Percentiles rank a stretch among this genome's conserved stretches.
Conservation (phyloP, 148 eudicot species). For the Linanthus parryae region DNA sequence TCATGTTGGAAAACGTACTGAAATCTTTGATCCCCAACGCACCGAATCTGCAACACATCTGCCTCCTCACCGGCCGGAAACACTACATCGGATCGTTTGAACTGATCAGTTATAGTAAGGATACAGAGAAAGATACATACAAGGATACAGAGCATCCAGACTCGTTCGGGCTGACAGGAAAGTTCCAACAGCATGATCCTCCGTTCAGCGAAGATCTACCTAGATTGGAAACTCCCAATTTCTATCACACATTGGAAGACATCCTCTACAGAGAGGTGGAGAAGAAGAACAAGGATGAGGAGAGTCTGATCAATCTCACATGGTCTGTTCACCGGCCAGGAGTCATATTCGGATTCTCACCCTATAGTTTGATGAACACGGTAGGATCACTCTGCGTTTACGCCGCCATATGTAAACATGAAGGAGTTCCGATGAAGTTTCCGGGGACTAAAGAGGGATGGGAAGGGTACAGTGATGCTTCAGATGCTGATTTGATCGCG, state of each 20-base stretch:
- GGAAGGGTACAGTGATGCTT: conserved; percentile 71
- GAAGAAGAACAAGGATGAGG: too few species aligned
- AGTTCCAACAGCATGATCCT: too few species aligned
- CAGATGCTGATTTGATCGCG: conserved; percentile 81
- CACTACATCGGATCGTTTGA: too few species aligned
- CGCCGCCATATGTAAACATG: conserved; percentile 58
- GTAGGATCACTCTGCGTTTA: conserved; percentile 80
- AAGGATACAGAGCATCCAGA: too few species aligned
- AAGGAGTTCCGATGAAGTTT: conserved; percentile 75
- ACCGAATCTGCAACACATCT: conserved; percentile 43
- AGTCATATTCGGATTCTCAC: conserved; percentile 62
- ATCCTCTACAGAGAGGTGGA: too few species aligned
- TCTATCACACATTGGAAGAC: too few species aligned
- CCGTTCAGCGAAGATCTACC: too few species aligned
- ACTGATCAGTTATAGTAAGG: too few species aligned
- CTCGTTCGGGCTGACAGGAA: too few species aligned
- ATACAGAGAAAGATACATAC: too few species aligned
- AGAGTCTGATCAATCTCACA: too few species aligned
- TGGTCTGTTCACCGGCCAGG: conserved; percentile 94
- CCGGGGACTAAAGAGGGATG: conserved; percentile 79
- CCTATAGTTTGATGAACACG: conserved; percentile 51
- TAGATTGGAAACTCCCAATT: too few species aligned
- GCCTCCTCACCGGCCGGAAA: conserved; percentile 78
- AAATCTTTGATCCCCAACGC: conserved; percentile 51
- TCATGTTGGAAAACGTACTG: conserved; percentile 66